Evolutionary conservation across 768 basidiomycete genomes (phyloP).

Genomic region (Xerocomellus dryophilus): DNA sequence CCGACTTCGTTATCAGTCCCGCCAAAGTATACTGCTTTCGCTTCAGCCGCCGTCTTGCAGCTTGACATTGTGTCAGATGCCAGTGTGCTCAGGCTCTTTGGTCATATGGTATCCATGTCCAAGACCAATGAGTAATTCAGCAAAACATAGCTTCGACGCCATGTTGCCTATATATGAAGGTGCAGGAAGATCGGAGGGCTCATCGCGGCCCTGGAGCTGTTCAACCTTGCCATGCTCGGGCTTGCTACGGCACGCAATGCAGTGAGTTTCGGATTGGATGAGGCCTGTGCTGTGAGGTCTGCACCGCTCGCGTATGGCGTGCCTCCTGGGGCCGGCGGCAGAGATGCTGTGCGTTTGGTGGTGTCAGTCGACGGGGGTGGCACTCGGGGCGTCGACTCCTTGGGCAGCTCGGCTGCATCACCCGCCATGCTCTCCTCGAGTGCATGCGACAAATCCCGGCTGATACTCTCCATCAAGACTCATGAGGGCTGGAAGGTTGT

Average conservation of each 20-base stretch:
- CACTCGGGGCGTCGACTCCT: background rate
- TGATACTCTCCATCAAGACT: conserved; percentile 33
- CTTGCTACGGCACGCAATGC: conserved; percentile 38
- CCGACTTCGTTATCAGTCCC: too few species aligned
- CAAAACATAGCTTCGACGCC: too few species aligned
- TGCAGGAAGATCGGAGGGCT: conserved; percentile 73
- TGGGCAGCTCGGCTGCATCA: background rate
- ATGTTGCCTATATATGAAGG: too few species aligned
- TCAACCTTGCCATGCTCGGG: conserved; percentile 30
- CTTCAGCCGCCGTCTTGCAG: too few species aligned
- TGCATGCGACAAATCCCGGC: conserved; percentile 30
- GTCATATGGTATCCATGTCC: too few species aligned
- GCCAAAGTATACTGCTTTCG: too few species aligned
- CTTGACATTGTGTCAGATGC: too few species aligned
- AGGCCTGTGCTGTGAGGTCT: conserved; percentile 45
- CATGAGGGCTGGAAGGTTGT: conserved; percentile 13
- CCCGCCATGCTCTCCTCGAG: conserved; percentile 24
- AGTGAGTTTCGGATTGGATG: conserved; percentile 46
- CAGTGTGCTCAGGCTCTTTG: too few species aligned
- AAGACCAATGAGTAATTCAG: too few species aligned
- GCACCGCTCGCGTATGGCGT: conserved; percentile 20
- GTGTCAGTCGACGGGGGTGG: background rate
- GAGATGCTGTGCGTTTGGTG: conserved; percentile 3
- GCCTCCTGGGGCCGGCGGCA: background rate
- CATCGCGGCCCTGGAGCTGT: conserved; percentile 13